phyloP scores from a whole-genome alignment of 1,139 yeast species.

The Pichia sp. region DNA sequence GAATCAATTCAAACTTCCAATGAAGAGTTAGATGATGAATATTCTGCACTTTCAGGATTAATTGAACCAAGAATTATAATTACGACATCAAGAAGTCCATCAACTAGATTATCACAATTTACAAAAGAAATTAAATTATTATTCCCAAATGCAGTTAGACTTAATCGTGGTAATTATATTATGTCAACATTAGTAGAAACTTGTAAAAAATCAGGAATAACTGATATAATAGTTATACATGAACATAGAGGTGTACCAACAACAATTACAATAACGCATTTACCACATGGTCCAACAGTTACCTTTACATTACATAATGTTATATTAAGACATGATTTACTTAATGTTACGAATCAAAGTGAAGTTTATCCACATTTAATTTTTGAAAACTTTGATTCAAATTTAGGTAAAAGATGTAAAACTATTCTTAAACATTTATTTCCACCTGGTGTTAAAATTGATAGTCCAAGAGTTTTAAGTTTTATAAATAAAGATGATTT shows the following conservation, averaged over 20 bases:
- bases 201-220: constrained; percentile 62
- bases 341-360: constrained; percentile 78
- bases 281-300: constrained; percentile 98
- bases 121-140: constrained; percentile 85
- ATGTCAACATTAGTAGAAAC: constrained; percentile 82
- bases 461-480: constrained; percentile 81
- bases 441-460: constrained; percentile 95
- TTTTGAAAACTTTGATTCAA: constrained; percentile 84
- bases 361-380: constrained; percentile 93
- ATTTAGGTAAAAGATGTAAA: constrained; percentile 77
- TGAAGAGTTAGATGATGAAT: constrained; percentile 72
- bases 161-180: constrained; percentile 90
- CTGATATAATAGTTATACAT: constrained; percentile 80
- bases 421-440: constrained; percentile 80
- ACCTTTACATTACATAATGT: constrained; percentile 93
- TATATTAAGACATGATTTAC: constrained; percentile 85
- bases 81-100: constrained; percentile 91
- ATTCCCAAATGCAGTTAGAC: constrained; percentile 83
- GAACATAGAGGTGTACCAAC: constrained; percentile 99
- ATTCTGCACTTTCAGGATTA: constrained; percentile 78
- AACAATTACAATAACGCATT: constrained; percentile 84
- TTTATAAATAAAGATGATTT: constrained; percentile 88
- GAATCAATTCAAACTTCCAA: constrained; percentile 56
- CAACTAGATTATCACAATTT: constrained; percentile 78
- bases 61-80: constrained; percentile 89